Evolutionary conservation across 1,139 yeast species (phyloP).

Genomic region (Saccharomycopsis hybrid): DNA sequence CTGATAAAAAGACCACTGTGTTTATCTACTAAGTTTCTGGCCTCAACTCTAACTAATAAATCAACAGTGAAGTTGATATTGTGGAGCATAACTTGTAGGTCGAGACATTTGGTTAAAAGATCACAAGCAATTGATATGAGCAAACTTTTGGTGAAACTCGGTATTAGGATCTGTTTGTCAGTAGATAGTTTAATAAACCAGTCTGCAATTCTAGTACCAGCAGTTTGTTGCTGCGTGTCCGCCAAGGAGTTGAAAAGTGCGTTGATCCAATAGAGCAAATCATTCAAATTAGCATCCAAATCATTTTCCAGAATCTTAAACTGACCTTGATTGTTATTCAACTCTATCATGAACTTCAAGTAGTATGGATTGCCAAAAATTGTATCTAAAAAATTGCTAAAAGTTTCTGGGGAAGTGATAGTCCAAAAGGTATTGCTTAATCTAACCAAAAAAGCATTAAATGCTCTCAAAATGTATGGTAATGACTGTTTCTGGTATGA

Average conservation of each 20-base stretch:
- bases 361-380: slow-evolving; percentile 39
- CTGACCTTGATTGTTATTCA: slow-evolving; percentile 22
- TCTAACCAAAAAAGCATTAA: slow-evolving; percentile 36
- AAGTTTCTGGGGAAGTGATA: slow-evolving; percentile 43
- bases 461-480: slow-evolving; percentile 45
- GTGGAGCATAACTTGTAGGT: slow-evolving; percentile 26
- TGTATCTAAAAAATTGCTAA: slow-evolving; percentile 48
- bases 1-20: slow-evolving; percentile 11
- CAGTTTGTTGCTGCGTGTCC: slow-evolving; percentile 38
- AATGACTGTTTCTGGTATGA: slow-evolving; percentile 47
- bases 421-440: slow-evolving; percentile 46
- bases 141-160: slow-evolving; percentile 22
- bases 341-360: slow-evolving; percentile 24
- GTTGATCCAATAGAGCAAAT: slow-evolving; percentile 39
- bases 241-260: slow-evolving; percentile 33
- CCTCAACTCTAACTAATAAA: slow-evolving; percentile 37
- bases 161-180: slow-evolving; percentile 25
- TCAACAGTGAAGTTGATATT: slow-evolving; percentile 32
- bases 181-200: slow-evolving; percentile 20
- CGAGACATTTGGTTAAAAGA: slow-evolving; percentile 27
- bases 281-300: slow-evolving; percentile 27
- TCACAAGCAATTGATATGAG: slow-evolving; percentile 29
- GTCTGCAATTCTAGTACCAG: slow-evolving; percentile 23
- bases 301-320: slow-evolving; percentile 18
- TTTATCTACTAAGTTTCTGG: slow-evolving; percentile 34